Conservation (phyloP, 371 early-diverging fungal genomes). For the Rhizopus microsporus region DNA sequence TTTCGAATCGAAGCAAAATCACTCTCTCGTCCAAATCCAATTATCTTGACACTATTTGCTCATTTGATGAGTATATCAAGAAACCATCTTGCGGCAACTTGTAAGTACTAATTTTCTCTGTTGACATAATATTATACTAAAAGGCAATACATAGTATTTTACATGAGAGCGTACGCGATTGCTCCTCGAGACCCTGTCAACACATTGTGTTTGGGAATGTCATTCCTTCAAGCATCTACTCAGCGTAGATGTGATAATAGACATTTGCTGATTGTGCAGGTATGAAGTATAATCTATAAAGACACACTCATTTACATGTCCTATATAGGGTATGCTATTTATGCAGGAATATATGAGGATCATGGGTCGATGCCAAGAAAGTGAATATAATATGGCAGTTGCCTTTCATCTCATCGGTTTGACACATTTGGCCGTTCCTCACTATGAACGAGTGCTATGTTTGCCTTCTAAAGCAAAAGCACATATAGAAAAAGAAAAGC, state of each 20-base stretch:
- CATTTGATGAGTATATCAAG: slow-evolving; percentile 57
- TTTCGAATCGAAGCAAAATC: not conserved
- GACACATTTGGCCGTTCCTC: slow-evolving; percentile 75
- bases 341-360: slow-evolving; percentile 67
- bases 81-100: slow-evolving; percentile 58
- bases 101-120: slow-evolving; percentile 39
- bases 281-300: slow-evolving; percentile 9
- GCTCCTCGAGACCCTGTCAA: slow-evolving; percentile 67
- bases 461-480: slow-evolving; percentile 45
- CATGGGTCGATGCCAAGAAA: slow-evolving; percentile 63
- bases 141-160: slow-evolving; percentile 50
- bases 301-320: too few species aligned
- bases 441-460: slow-evolving; percentile 76
- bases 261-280: slow-evolving; percentile 68
- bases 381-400: slow-evolving; percentile 84
- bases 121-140: not conserved
- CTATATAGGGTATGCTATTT: slow-evolving; percentile 64
- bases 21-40: slow-evolving; percentile 27
- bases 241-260: slow-evolving; percentile 70
- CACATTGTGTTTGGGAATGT: slow-evolving; percentile 62
- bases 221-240: slow-evolving; percentile 66
- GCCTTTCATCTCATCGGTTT: slow-evolving; percentile 85
- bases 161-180: slow-evolving; percentile 58
- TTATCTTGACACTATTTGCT: slow-evolving; percentile 61
- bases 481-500: slow-evolving; percentile 16